phyloP scores from a whole-genome alignment of 495 filamentous ascomycete genomes.

The Thermothielavioides terrestris region DNA sequence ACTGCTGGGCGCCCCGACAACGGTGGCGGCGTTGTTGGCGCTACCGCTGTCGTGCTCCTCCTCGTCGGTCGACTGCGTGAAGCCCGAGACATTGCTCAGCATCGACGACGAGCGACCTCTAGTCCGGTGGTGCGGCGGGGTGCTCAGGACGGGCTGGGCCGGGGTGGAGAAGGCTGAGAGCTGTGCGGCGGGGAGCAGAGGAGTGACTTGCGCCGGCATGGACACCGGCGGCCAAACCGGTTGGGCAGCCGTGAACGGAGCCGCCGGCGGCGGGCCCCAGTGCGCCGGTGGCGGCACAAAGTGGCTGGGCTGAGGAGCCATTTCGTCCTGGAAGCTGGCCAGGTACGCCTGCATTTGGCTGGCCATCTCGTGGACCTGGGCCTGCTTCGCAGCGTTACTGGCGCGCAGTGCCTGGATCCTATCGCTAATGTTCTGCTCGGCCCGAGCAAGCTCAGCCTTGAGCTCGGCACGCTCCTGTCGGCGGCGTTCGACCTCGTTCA shows the following conservation, averaged over 20 bases:
- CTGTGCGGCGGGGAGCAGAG: slow-evolving; percentile 16
- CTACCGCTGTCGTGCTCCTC: slow-evolving; percentile 14
- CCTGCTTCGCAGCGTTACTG: slow-evolving; percentile 34
- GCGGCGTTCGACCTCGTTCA: slow-evolving; percentile 65
- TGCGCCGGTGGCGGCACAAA: slow-evolving; percentile 16
- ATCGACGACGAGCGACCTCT: slow-evolving; percentile 58
- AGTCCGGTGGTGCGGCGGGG: slow-evolving; percentile 22
- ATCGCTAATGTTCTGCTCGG: slow-evolving; percentile 40
- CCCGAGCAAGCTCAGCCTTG: slow-evolving; percentile 53
- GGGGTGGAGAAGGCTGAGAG: slow-evolving; percentile 18
- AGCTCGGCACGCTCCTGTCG: slow-evolving; percentile 58
- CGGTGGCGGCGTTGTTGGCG: not conserved
- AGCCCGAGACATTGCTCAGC: slow-evolving; percentile 57
- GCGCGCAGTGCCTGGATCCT: slow-evolving; percentile 29
- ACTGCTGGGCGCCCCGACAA: slow-evolving; percentile 7
- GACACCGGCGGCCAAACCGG: slow-evolving; percentile 23
- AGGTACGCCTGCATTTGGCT: slow-evolving; percentile 32
- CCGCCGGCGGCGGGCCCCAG: slow-evolving; percentile 12
- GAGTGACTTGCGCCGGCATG: slow-evolving; percentile 11
- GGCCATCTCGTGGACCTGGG: slow-evolving; percentile 33
- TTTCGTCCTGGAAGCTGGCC: slow-evolving; percentile 30
- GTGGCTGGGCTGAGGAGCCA: slow-evolving; percentile 11
- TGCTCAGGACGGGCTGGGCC: slow-evolving; percentile 9
- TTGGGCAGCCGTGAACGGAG: slow-evolving; percentile 11
- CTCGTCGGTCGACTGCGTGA: slow-evolving; percentile 50